A percentile compares a stretch with the other conserved stretches of the same genome.
Evolutionary conservation across 257 asterid genomes (phyloP).

Genomic region (Ehretia macrophylla): DNA sequence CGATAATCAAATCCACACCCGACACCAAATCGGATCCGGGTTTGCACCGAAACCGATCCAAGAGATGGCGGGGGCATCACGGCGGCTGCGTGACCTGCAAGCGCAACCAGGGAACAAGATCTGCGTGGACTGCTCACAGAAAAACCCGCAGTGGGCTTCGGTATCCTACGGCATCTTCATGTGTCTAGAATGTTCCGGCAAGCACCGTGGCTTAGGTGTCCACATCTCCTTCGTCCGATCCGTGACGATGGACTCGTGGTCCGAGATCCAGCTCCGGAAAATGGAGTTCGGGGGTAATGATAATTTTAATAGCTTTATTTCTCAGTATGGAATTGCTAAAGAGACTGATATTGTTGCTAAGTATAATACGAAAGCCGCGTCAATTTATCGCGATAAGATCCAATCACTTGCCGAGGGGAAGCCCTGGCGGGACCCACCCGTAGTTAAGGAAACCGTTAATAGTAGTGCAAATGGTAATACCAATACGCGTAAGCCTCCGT

Average conservation of each 20-base stretch:
- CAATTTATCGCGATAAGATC: constrained; percentile 71
- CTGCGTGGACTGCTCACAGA: constrained; percentile 77
- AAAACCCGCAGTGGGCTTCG: constrained; percentile 90
- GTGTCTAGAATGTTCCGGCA: constrained; percentile 87
- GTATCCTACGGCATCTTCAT: constrained; percentile 75
- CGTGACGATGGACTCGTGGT: constrained; percentile 98
- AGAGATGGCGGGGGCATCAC: constrained; percentile 51
- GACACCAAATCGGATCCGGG: constrained; percentile 18
- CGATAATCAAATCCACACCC: not conserved
- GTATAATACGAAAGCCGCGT: constrained; percentile 74
- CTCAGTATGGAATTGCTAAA: constrained; percentile 65
- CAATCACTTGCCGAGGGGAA: constrained; percentile 89
- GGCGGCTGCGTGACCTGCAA: constrained; percentile 77
- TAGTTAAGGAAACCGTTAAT: constrained; percentile 49
- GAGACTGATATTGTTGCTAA: constrained; percentile 77
- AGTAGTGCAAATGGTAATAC: constrained; percentile 2
- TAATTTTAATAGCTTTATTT: constrained; percentile 50
- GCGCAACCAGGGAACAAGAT: constrained; percentile 66
- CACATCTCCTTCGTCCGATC: constrained; percentile 97
- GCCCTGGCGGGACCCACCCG: constrained; percentile 85
- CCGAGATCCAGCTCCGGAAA: constrained; percentile 76
- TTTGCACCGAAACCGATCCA: not conserved
- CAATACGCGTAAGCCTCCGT: constrained; percentile 46
- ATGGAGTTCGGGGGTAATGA: constrained; percentile 79
- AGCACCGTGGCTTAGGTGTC: constrained; percentile 81